These are phyloP conservation scores for Termitomyces sp. DNA, from an alignment of 768 basidiomycete species.

Conservation along the genomic window DNA sequence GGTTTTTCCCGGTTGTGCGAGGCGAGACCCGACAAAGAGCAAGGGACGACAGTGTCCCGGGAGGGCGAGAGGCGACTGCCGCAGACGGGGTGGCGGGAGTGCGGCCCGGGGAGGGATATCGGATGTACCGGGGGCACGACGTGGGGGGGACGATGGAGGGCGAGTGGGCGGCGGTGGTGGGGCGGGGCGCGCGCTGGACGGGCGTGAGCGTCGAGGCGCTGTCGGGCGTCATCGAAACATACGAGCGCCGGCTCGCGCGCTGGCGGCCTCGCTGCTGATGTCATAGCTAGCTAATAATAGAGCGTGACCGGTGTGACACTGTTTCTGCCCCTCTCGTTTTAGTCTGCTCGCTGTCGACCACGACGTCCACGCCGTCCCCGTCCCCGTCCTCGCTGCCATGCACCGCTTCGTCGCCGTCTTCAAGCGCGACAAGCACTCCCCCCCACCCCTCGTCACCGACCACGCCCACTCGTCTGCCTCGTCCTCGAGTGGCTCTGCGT, in stretches of 20 bases:
- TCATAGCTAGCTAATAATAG: conserved; percentile 6
- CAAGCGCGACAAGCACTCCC: conserved; percentile 35
- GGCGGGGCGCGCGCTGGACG: conserved; percentile 44
- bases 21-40: conserved; percentile 4
- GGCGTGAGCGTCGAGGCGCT: conserved; percentile 53
- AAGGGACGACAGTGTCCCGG: neutral
- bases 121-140: conserved; percentile 66
- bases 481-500: conserved; percentile 58
- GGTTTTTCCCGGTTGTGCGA: conserved; percentile 34
- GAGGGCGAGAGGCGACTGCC: conserved; percentile 10
- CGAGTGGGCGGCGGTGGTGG: conserved; percentile 46
- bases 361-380: conserved; percentile 5
- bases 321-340: conserved; percentile 11
- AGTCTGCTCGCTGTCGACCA: conserved; percentile 3
- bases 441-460: conserved; percentile 20
- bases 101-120: conserved; percentile 56
- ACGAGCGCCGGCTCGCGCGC: conserved; percentile 56
- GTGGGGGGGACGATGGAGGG: conserved; percentile 49
- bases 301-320: conserved; percentile 7
- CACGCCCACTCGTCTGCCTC: conserved; percentile 47
- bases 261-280: conserved; percentile 22
- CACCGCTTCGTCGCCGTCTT: conserved; percentile 63
- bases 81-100: conserved; percentile 7
- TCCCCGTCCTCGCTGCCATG: conserved; percentile 30
- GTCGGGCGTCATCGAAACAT: conserved; percentile 49